A percentile compares a stretch with the other conserved stretches of the same genome.
phyloP scores from a whole-genome alignment of 495 filamentous ascomycete genomes.

The Aspergillus egyptiacus region DNA sequence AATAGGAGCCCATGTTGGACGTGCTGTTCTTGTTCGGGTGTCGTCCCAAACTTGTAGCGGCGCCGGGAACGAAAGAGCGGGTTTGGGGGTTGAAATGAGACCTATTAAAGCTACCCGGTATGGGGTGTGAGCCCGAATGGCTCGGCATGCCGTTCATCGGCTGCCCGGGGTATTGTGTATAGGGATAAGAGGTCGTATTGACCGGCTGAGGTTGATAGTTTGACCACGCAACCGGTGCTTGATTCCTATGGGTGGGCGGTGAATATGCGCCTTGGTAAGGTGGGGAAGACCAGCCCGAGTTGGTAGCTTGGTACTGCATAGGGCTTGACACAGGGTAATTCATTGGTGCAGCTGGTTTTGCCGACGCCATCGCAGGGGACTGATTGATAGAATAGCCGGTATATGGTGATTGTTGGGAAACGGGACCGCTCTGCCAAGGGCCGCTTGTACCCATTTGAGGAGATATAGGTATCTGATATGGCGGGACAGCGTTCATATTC shows the following conservation, averaged over 20 bases:
- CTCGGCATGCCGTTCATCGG: slow-evolving; percentile 59
- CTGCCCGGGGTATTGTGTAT: slow-evolving; percentile 69
- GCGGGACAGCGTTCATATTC: slow-evolving; percentile 30
- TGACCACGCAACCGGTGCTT: slow-evolving; percentile 34
- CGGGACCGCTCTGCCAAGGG: slow-evolving; percentile 35
- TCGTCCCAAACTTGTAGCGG: slow-evolving; percentile 23
- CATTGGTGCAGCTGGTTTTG: slow-evolving; percentile 39
- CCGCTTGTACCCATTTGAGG: slow-evolving; percentile 35
- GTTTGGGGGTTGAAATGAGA: slow-evolving; percentile 91
- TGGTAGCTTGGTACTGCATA: slow-evolving; percentile 26
- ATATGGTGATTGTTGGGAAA: slow-evolving; percentile 37
- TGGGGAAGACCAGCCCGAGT: slow-evolving; percentile 29
- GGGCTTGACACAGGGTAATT: slow-evolving; percentile 33
- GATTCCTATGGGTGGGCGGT: slow-evolving; percentile 30
- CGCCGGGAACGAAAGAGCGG: slow-evolving; percentile 73
- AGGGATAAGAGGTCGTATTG: slow-evolving; percentile 58
- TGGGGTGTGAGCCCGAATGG: slow-evolving; percentile 54
- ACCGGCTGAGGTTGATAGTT: slow-evolving; percentile 36
- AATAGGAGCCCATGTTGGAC: slow-evolving; percentile 29
- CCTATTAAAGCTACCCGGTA: slow-evolving; percentile 75
- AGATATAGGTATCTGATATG: slow-evolving; percentile 34
- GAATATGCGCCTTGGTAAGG: slow-evolving; percentile 41
- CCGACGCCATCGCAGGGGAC: slow-evolving; percentile 34
- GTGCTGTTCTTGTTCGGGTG: slow-evolving; percentile 29
- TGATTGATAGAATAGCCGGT: slow-evolving; percentile 39